Evolutionary conservation across 768 basidiomycete species (phyloP), one percentile per base, ranked within the genome.

Genomic region (Leucosporidium yakuticum): DNA sequence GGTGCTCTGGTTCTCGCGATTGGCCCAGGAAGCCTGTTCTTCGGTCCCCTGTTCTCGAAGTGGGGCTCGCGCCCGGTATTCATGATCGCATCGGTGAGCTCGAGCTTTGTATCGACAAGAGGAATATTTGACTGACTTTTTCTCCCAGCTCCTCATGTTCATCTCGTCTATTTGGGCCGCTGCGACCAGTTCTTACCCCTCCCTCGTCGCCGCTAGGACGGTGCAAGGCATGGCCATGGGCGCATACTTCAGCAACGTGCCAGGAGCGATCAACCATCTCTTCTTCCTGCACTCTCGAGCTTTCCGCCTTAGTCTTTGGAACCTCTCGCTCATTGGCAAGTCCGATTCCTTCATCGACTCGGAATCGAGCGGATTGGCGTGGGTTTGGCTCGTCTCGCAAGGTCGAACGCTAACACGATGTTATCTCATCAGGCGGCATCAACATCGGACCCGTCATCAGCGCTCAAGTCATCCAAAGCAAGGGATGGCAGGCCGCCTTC

Each of bases 381-480:
- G 12, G 12, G 12, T 48, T 12, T 12, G 12, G 47, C 47, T 21
- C 47, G 21, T 48, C 47, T 12, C 47, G 21, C 47, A 48, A 20
- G n/a, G n/a, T n/a, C n/a, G n/a, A n/a, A n/a, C n/a, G n/a, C n/a
- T n/a, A n/a, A n/a, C n/a, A n/a, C n/a, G n/a, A n/a, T n/a, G n/a
- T 39, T 19, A 15, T 25, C 23, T 39, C 14, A 21, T 14, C 23
- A 32, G 27, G 48, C 7, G 60, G 60, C 7, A 51, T 61, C 60
- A 61, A 61, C 60, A 20, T 61, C 60, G 60, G 60, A 1, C 60
- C 60, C 7, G 60, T 61, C 49, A 61, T 61, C 49, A 21, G 19
- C 7, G 60, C 60, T 9, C 60, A 61, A 17, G 48, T 61, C 60
- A 50, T 50, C 15, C 20, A 61, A 48, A 4, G 14, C 25, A 20